phyloP scores from a whole-genome alignment of 257 asterid species.

The Scutellaria baicalensis region DNA sequence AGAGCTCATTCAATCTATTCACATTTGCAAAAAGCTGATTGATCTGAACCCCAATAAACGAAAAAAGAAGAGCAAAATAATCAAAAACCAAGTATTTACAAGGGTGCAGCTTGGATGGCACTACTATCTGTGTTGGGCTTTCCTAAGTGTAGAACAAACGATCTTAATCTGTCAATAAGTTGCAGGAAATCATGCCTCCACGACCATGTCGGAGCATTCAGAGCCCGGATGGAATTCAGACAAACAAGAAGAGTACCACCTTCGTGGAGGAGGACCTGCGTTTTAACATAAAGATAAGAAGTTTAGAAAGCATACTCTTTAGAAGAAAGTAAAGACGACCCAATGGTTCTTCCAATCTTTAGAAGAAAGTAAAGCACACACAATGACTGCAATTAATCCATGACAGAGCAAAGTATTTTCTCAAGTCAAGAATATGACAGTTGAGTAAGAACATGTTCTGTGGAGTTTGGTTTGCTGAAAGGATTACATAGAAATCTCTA shows the following conservation, averaged over 20 bases:
- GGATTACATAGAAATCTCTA: neutral
- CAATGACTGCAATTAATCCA: neutral
- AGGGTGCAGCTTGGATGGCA: conserved; percentile 32
- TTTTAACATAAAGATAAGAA: neutral
- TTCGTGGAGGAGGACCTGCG: conserved; percentile 92
- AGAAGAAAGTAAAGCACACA: neutral
- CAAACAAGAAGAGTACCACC: conserved; percentile 96
- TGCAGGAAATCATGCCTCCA: conserved; percentile 51
- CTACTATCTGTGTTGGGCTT: conserved; percentile 18
- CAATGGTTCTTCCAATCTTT: neutral
- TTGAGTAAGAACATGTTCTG: neutral
- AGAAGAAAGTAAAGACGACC: neutral
- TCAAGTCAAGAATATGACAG: neutral
- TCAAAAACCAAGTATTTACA: conserved; percentile 4
- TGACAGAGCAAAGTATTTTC: neutral
- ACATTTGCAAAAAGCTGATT: conserved; percentile 10
- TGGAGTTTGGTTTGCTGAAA: neutral
- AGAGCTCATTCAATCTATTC: conserved; percentile 9
- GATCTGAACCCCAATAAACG: neutral
- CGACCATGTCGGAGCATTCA: conserved; percentile 77
- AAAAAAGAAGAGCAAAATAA: too few relatives aligned
- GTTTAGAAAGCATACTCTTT: neutral
- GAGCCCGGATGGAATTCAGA: conserved; percentile 85
- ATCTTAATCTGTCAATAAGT: conserved; percentile 30
- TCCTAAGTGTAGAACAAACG: conserved; percentile 11